Base-by-base conservation (phyloP, 495 filamentous ascomycete species). In the Astrocystis sublimbata region DNA sequence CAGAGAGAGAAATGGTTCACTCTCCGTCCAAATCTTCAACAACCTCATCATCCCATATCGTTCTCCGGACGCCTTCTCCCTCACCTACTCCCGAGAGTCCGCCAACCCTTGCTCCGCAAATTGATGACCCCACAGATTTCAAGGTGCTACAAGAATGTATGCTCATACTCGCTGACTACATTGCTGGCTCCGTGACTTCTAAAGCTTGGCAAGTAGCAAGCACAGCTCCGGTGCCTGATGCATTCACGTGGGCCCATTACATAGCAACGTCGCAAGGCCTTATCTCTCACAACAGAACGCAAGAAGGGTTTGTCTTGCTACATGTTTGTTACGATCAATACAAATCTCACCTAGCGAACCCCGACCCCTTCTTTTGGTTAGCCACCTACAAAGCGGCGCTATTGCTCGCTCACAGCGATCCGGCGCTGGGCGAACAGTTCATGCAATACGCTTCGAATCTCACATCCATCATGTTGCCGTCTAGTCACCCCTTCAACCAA, bases 41-140 rank as follows among this genome's bases (percentile, higher is more conserved):
- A 23, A 17, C 60, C n/a, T n/a, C n/a, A 4, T 42, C 38, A 10
- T 41, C 63, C 19, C 68, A 71, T 6, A 71, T 78, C 38, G 49
- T 71, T 21, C 75, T 69, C 65, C 68, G 69, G 10, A 74, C 71
- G 12, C 76, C 76, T 1, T 70, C 71, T 6, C 76, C 76, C 0
- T 70, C 74, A 3, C 73, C 68, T 6, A 57, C 60, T 12, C 68
- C 68, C 21, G 62, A 67, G 6, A 50, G 35, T 26, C 52, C 33
- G 35, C 75, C 52, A 54, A 65, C 61, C 17, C 66, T 75, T 17
- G 69, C 75, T 8, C 65, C 60, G 1, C 67, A 65, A 28, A 60
- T 76, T 23, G 65, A 73, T 28, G 70, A 66, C 6, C 62, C 68
- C 17, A 60, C 50, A 13, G 68, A 73, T 8, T 35, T 73, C 8